Conservation (phyloP, 495 filamentous ascomycete genomes). For the Xylaria castorea region DNA sequence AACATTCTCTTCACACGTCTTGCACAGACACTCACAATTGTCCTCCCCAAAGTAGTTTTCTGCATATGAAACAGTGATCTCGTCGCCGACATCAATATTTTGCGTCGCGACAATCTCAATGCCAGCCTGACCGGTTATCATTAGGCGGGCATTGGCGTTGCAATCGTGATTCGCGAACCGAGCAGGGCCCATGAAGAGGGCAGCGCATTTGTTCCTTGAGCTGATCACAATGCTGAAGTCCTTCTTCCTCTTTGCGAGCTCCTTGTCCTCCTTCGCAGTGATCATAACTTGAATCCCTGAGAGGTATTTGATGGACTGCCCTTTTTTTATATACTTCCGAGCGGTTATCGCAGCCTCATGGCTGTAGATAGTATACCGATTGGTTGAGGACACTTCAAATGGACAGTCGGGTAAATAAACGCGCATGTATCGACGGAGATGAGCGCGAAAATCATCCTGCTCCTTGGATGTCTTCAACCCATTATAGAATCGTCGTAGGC, state of each 20-base stretch:
- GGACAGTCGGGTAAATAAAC: slow-evolving; percentile 93
- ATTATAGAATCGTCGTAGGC: slow-evolving; percentile 72
- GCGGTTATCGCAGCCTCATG: slow-evolving; percentile 91
- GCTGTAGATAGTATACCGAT: slow-evolving; percentile 89
- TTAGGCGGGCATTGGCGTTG: slow-evolving; percentile 85
- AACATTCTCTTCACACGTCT: slow-evolving; percentile 77
- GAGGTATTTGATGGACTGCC: slow-evolving; percentile 89
- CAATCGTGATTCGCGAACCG: slow-evolving; percentile 98
- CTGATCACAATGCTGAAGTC: slow-evolving; percentile 98
- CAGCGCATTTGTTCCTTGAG: slow-evolving; percentile 84
- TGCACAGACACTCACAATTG: slow-evolving; percentile 94
- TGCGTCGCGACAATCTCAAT: slow-evolving; percentile 84
- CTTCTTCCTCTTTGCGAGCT: slow-evolving; percentile 75
- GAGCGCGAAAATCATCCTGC: slow-evolving; percentile 84
- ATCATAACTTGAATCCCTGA: slow-evolving; percentile 87
- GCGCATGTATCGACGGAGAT: slow-evolving; percentile 88
- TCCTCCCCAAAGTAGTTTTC: slow-evolving; percentile 95
- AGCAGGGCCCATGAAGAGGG: slow-evolving; percentile 91
- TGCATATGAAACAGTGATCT: slow-evolving; percentile 94
- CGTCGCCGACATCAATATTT: slow-evolving; percentile 85
- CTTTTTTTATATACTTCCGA: slow-evolving; percentile 74
- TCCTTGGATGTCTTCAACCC: slow-evolving; percentile 75
- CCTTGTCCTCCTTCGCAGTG: slow-evolving; percentile 85
- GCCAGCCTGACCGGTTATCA: slow-evolving; percentile 79
- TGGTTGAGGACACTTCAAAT: slow-evolving; percentile 92